A percentile compares a stretch with the other conserved stretches of the same genome.
These are phyloP conservation scores for Yamadazyma oceani DNA, from an alignment of 1,139 yeast genomes.

Conservation along the genomic window DNA sequence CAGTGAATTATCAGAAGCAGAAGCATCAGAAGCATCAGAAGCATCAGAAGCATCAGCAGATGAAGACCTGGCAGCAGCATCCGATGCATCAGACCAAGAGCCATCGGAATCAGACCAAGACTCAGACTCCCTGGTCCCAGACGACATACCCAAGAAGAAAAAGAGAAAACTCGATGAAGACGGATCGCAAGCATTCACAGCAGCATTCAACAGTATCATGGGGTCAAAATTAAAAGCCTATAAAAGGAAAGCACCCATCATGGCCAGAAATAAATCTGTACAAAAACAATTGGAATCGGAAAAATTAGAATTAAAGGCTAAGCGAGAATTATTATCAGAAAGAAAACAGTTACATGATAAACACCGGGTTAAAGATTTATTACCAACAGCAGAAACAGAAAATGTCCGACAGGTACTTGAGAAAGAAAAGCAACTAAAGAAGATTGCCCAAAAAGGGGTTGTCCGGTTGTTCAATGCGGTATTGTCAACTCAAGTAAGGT, in stretches of 20 bases:
- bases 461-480: constrained; percentile 90
- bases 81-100: constrained; percentile 6
- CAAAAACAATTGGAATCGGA: constrained; percentile 77
- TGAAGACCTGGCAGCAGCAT: constrained; percentile 18
- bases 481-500: constrained; percentile 73
- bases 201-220: constrained; percentile 80
- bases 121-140: constrained; percentile 32
- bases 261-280: constrained; percentile 72
- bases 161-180: constrained; percentile 58
- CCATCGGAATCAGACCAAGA: constrained; percentile 19
- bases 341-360: constrained; percentile 67
- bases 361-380: constrained; percentile 63
- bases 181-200: constrained; percentile 74
- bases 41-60: constrained; percentile 8
- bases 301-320: constrained; percentile 82
- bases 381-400: constrained; percentile 60
- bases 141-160: constrained; percentile 47
- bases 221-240: constrained; percentile 87
- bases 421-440: constrained; percentile 70
- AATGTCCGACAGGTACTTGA: constrained; percentile 60
- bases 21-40: constrained; percentile 14
- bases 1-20: constrained; percentile 11
- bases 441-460: constrained; percentile 92
- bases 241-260: constrained; percentile 83
- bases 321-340: constrained; percentile 66